phyloP scores from a whole-genome alignment of 2,329 filamentous ascomycete species.

The Aspergillus sergii region DNA sequence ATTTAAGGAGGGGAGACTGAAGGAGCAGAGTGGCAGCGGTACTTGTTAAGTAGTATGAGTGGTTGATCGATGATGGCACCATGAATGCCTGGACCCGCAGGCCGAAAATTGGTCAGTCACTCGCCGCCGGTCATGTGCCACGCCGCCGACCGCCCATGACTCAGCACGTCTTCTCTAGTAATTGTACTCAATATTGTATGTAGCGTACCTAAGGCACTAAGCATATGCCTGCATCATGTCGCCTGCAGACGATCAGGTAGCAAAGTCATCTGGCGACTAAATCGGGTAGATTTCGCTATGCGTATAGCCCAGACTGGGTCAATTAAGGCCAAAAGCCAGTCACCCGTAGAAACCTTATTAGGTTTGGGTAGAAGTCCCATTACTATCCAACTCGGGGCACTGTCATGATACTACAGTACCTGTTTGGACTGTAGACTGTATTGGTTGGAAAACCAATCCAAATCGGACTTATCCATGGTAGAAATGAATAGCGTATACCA shows the following conservation, averaged over 20 bases:
- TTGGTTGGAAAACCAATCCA: not conserved
- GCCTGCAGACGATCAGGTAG: slow-evolving; percentile 9
- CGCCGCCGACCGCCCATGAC: slow-evolving; percentile 3
- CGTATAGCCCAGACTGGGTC: not conserved
- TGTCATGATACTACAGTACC: not conserved
- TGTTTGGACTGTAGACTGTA: not conserved
- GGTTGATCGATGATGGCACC: slow-evolving; percentile 12
- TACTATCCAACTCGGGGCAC: not conserved
- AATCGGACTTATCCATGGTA: not conserved
- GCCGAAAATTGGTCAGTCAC: slow-evolving; percentile 7
- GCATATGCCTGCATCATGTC: not conserved
- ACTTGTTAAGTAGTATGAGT: slow-evolving; percentile 1
- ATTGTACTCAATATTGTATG: not conserved
- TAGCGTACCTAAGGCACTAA: not conserved
- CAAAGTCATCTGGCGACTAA: slow-evolving; percentile 4
- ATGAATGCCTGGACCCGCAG: slow-evolving; percentile 8
- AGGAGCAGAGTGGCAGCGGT: not conserved
- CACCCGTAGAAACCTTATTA: not conserved
- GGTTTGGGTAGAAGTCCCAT: not conserved
- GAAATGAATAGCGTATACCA: not conserved
- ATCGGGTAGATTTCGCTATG: slow-evolving; percentile 2
- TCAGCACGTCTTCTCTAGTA: not conserved
- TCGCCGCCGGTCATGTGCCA: slow-evolving; percentile 11
- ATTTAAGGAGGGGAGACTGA: not conserved
- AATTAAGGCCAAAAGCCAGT: too few relatives aligned